Percentiles rank a stretch among this genome's conserved stretches.
These are phyloP conservation scores for Danielia oregonensis DNA, from an alignment of 805 yeast species.

Conservation along the genomic window DNA sequence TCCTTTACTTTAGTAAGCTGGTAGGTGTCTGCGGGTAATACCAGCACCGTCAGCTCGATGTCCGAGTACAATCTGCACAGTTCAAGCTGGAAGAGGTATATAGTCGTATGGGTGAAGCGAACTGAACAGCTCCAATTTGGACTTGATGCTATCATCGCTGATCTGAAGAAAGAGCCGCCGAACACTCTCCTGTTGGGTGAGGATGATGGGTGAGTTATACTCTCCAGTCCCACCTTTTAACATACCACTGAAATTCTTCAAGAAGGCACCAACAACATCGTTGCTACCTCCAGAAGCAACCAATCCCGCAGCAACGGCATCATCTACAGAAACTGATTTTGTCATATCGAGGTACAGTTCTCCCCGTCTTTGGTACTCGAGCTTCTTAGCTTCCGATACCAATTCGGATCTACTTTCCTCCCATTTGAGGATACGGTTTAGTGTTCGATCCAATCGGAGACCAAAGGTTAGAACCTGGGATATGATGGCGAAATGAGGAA, in stretches of 20 bases:
- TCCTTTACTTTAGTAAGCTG: constrained; percentile 55
- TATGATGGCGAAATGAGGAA: constrained; percentile 2
- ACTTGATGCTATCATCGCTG: constrained; percentile 43
- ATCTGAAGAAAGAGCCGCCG: constrained; percentile 40
- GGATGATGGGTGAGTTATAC: constrained; percentile 52
- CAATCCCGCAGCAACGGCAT: constrained; percentile 30
- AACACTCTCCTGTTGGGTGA: constrained; percentile 37
- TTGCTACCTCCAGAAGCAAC: constrained; percentile 17
- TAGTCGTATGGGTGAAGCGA: constrained; percentile 75
- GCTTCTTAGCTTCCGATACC: constrained; percentile 36
- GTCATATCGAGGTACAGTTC: constrained; percentile 65
- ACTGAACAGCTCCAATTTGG: constrained; percentile 57
- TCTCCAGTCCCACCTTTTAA: constrained; percentile 24
- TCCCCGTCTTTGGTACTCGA: constrained; percentile 38
- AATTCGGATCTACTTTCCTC: constrained; percentile 29
- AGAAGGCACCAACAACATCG: constrained; percentile 22
- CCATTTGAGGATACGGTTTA: constrained; percentile 29
- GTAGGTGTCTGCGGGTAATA: constrained; percentile 17
- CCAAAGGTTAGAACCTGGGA: constrained; percentile 12
- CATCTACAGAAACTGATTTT: constrained; percentile 33
- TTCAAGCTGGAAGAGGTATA: constrained; percentile 65
- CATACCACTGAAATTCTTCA: too few relatives aligned
- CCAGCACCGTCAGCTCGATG: constrained; percentile 37
- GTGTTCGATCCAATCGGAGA: background rate
- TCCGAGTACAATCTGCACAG: constrained; percentile 55